Evolutionary conservation across 2,329 filamentous ascomycete genomes (phyloP), one percentile per base, ranked within the genome.

Genomic region (Penicillium italicum): DNA sequence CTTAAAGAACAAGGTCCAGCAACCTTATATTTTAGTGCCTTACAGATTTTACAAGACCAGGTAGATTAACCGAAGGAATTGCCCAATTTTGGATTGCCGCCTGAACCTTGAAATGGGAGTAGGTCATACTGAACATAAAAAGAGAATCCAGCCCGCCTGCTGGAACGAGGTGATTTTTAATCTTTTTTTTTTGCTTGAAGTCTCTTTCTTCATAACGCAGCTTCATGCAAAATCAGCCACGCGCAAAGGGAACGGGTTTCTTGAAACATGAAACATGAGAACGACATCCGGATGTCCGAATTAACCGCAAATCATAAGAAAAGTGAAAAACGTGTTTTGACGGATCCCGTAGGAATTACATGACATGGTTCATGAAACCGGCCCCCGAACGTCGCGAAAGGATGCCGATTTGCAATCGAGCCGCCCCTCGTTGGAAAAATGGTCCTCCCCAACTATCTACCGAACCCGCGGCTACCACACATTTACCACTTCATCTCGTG

Each of bases 401-500:
- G 66, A 64, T 61, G 67, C 67, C 67, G 61, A 71, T 66, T 63
- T 67, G 66, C 66, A 69, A 66, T 65, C 65, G 63, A 71, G 67
- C 69, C 69, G 66, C 68, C 68, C 66, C 61, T 72, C 70, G 63
- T 66, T 66, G 61, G 62, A 65, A 67, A 68, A 67, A 68, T 65
- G 67, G 65, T 67, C 69, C 69, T 70, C 71, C 69, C 70, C 69
- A 71, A 67, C 61, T 67, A 69, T 70, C 67, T 72, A 73, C 70
- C 70, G 70, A 72, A 72, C 72, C 72, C 69, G 66, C 70, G 69
- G 70, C 71, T 66, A 66, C 69, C 66, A 63, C 69, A 63, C 64
- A 71, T 86, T 82, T 97, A 99, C 87, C 93, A 99, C 82, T 90
- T 90, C 94, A 99, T 97, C 87, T 96, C 90, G 84, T 99, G 94